Conservation (phyloP, 2,329 filamentous ascomycete genomes). For the Penicillium sp. region DNA sequence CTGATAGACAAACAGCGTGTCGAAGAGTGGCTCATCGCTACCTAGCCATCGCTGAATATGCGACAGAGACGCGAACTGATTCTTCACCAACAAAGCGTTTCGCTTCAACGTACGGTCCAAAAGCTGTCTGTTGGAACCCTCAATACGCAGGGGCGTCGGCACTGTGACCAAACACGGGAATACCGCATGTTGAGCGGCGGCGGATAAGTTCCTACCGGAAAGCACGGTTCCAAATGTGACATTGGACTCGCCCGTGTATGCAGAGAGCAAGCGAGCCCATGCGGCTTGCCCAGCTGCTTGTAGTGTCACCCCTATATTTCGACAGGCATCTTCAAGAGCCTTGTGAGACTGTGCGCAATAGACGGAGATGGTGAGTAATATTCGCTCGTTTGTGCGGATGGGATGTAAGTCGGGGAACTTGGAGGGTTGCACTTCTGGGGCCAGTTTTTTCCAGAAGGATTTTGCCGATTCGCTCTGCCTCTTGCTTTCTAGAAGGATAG, state of each 20-base stretch:
- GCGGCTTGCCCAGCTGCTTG: conserved; percentile 74
- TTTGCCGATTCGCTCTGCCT: conserved; percentile 33
- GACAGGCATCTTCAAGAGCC: conserved; percentile 57
- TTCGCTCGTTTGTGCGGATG: conserved; percentile 42
- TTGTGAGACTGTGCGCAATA: conserved; percentile 42
- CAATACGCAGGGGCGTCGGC: conserved; percentile 64
- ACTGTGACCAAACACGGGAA: conserved; percentile 83
- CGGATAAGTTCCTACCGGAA: conserved; percentile 65
- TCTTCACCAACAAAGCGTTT: conserved; percentile 62
- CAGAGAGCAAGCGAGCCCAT: conserved; percentile 72
- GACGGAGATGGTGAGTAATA: conserved; percentile 36
- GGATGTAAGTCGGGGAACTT: conserved; percentile 77
- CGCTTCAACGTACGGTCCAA: conserved; percentile 63
- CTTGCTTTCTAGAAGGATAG: conserved; percentile 44
- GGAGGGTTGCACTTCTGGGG: conserved; percentile 56
- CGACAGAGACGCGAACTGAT: conserved; percentile 69
- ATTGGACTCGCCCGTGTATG: conserved; percentile 70
- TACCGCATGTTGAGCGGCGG: conserved; percentile 57
- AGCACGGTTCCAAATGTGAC: conserved; percentile 79
- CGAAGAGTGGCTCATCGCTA: conserved; percentile 67
- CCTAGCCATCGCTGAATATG: conserved; percentile 71
- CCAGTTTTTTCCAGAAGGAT: conserved; percentile 63
- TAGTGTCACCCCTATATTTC: conserved; percentile 62
- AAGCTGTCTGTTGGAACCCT: conserved; percentile 55
- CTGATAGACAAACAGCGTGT: conserved; percentile 83